Evolutionary conservation across 768 basidiomycete genomes (phyloP), one percentile per base, ranked within the genome.

Genomic region (Pleurotus citrinopileatus): DNA sequence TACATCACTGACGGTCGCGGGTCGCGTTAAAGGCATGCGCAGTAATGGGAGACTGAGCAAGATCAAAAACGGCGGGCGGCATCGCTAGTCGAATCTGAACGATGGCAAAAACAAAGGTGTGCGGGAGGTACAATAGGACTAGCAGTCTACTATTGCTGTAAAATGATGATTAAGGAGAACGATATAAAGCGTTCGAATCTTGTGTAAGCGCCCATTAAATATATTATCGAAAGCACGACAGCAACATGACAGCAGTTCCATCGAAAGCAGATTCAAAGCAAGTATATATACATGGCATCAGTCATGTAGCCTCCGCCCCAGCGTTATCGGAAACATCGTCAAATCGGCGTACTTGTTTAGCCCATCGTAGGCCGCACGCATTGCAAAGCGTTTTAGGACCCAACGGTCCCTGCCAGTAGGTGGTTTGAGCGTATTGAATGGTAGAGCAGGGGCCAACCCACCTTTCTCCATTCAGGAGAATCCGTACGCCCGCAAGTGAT

Each of bases 351-450:
- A 23, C 34, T n/a, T 51, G 48, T 22, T 97, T 96, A 25, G 94
- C 94, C 91, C 93, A 96, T 52, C 94, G 80, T 36, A 98, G 71
- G 22, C 95, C 95, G 60, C 96, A 97, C 2, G 94, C 94, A 69
- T 98, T 97, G 75, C 96, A 98, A 3, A 98, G 72, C n/a, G 96
- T 97, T 73, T 98, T 99, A 1, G 96, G 94, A 29, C 96, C 96
- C 52, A 83, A 78, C 1, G 96, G 96, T 9, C 96, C 96, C 91
- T 91, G 59, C 4, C 42, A 27, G 20, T n/a, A 19, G 3, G 25
- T 17, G 10, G 17, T 28, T 42, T 15, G 44, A 32, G 40, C 28
- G n/a, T 3, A 34, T 62, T 55, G 52, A 27, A 42, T 29, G 54
- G 9, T 51, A 47, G 57, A 9, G 42, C n/a, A 40, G 38, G 28